A percentile compares a stretch with the other conserved stretches of the same genome.
phyloP scores from a whole-genome alignment of 345 rosid species.

The Citrus trifoliata region DNA sequence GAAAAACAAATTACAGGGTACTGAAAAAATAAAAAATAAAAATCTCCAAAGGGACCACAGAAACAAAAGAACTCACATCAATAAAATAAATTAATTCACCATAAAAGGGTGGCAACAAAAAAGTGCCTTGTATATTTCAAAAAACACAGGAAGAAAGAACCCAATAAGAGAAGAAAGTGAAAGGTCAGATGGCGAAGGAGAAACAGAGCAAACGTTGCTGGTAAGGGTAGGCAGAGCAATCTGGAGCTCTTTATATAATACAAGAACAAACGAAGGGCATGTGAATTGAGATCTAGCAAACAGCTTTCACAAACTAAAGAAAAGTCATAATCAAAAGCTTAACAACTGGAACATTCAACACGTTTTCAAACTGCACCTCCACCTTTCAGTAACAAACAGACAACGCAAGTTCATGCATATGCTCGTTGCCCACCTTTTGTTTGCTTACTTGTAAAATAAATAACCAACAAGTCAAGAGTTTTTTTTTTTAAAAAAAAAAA shows the following conservation, averaged over 20 bases:
- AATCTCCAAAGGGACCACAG: neutral
- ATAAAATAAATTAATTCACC: neutral
- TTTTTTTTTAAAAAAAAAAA: too few species aligned
- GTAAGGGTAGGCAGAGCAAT: neutral
- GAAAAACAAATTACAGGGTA: neutral
- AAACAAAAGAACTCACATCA: neutral
- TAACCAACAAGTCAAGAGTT: neutral
- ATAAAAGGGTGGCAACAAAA: neutral
- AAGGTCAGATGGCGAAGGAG: neutral
- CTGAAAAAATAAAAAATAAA: neutral
- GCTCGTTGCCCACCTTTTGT: neutral
- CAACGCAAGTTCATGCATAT: neutral
- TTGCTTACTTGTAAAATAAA: neutral
- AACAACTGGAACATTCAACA: constrained; percentile 23
- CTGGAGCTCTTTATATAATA: constrained; percentile 14
- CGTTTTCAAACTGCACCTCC: constrained; percentile 17
- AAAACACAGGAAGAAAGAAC: neutral
- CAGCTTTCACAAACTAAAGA: constrained; percentile 21
- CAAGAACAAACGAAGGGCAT: neutral
- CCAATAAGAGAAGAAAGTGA: neutral
- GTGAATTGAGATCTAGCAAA: constrained; percentile 8
- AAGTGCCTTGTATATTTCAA: neutral
- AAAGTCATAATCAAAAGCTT: constrained; percentile 17
- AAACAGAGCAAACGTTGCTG: neutral
- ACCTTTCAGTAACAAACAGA: constrained; percentile 24